Conservation (phyloP, 441 rosid genomes). For the Adansonia madagascariensis region DNA sequence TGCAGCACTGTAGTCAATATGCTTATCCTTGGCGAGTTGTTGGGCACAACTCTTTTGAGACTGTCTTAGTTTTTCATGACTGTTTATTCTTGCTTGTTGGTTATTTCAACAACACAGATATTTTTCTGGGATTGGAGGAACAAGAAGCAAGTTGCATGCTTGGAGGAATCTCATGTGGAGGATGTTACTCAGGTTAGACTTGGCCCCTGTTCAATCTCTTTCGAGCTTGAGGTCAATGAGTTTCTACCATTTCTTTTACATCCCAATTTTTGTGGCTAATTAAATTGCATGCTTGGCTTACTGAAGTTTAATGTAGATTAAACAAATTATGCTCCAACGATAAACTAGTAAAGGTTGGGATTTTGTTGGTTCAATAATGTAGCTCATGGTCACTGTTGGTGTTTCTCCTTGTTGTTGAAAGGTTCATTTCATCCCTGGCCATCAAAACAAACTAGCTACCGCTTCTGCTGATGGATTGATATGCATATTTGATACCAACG, state of each 20-base stretch:
- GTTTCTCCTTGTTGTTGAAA: slow-evolving; percentile 31
- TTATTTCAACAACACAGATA: slow-evolving; percentile 52
- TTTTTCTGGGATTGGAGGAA: slow-evolving; percentile 96
- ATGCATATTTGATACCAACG: slow-evolving; percentile 71
- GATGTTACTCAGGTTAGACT: slow-evolving; percentile 88
- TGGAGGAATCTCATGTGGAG: slow-evolving; percentile 83
- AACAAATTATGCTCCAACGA: neutral
- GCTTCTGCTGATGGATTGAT: slow-evolving; percentile 93
- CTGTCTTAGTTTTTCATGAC: slow-evolving; percentile 7
- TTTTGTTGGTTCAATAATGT: slow-evolving; percentile 4
- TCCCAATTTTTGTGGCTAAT: neutral
- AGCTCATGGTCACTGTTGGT: neutral
- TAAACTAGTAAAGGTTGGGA: neutral
- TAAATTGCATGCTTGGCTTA: neutral
- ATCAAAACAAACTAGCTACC: slow-evolving; percentile 72
- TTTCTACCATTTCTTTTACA: neutral
- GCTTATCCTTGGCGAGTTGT: neutral
- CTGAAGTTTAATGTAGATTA: neutral
- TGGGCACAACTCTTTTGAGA: neutral
- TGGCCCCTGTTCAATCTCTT: neutral
- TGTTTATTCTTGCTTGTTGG: slow-evolving; percentile 18
- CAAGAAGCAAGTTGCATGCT: slow-evolving; percentile 86
- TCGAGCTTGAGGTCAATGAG: neutral
- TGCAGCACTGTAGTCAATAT: neutral
- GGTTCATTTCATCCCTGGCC: slow-evolving; percentile 79